These are phyloP conservation scores for Lachnellula arida DNA, from an alignment of 2,329 filamentous ascomycete species.

Conservation along the genomic window DNA sequence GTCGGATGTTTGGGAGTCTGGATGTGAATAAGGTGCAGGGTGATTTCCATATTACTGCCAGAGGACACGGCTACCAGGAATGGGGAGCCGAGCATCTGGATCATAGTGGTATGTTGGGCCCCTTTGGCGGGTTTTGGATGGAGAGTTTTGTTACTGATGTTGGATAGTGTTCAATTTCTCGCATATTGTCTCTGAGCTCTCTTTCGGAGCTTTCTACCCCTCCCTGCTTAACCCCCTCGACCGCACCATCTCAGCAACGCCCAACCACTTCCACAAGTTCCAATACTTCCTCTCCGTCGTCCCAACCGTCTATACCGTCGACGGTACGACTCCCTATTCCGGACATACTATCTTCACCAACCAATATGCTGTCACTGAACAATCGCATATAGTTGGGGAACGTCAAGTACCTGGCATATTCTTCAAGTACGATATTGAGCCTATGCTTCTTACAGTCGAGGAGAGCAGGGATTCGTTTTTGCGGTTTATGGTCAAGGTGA, in stretches of 20 bases:
- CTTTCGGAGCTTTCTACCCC: conserved; percentile 95
- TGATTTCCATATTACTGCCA: conserved; percentile 94
- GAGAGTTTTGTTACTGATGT: conserved; percentile 25
- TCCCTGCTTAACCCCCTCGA: conserved; percentile 92
- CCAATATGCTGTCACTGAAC: conserved; percentile 95
- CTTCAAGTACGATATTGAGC: conserved; percentile 99
- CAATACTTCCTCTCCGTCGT: conserved; percentile 97
- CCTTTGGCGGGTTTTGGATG: background rate
- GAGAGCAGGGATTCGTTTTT: conserved; percentile 75
- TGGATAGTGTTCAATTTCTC: conserved; percentile 87
- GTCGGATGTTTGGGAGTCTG: conserved; percentile 83
- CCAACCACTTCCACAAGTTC: conserved; percentile 83
- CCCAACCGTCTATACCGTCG: conserved; percentile 82
- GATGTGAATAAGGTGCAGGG: conserved; percentile 96
- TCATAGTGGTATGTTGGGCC: conserved; percentile 60
- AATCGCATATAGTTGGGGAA: conserved; percentile 67
- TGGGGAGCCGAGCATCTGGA: conserved; percentile 69
- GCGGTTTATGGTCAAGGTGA: conserved; percentile 70
- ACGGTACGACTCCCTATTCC: conserved; percentile 32
- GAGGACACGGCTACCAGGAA: conserved; percentile 91
- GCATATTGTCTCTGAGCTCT: conserved; percentile 92
- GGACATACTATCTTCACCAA: conserved; percentile 77
- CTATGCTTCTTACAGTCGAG: conserved; percentile 79
- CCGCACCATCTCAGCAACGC: conserved; percentile 75
- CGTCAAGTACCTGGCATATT: conserved; percentile 81